Conservation (phyloP, 2,329 filamentous ascomycete species). For the Colletotrichum brevisporum region DNA sequence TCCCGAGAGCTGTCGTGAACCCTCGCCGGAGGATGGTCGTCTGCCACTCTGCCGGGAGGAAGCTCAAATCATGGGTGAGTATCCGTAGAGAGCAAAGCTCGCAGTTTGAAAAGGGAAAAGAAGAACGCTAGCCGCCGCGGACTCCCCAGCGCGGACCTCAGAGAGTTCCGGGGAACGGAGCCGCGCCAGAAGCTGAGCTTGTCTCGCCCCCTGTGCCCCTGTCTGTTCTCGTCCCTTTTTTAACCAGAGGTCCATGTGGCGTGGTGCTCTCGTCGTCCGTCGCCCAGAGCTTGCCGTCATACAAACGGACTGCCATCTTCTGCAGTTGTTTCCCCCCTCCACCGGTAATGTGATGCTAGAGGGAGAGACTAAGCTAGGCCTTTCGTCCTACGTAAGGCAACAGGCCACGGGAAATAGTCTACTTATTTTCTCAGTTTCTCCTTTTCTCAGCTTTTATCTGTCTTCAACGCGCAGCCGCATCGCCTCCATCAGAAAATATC, state of each 20-base stretch:
- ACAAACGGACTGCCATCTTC: not conserved
- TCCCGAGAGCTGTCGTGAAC: not conserved
- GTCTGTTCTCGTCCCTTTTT: constrained; percentile 10
- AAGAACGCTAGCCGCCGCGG: not conserved
- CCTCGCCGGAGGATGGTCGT: not conserved
- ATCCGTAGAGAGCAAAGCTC: too few relatives aligned
- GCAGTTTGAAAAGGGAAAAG: not conserved
- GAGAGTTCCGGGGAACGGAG: constrained; percentile 22
- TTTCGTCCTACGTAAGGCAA: not conserved
- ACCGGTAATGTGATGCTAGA: not conserved
- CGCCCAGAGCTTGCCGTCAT: not conserved
- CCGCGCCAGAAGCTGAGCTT: constrained; percentile 19
- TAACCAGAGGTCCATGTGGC: constrained; percentile 26
- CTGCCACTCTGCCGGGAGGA: too few relatives aligned
- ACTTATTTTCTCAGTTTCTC: not conserved
- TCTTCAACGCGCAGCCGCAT: not conserved
- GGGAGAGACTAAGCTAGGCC: not conserved
- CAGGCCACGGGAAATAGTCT: not conserved
- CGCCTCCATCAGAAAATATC: not conserved
- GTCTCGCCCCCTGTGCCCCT: constrained; percentile 20
- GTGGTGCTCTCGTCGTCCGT: not conserved
- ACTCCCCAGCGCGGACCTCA: constrained; percentile 1
- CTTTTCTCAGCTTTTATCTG: too few relatives aligned
- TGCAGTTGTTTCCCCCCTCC: not conserved
- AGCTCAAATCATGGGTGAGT: too few relatives aligned